These are phyloP conservation scores for Eutrema japonicum DNA, from an alignment of 345 rosid species.

Conservation along the genomic window DNA sequence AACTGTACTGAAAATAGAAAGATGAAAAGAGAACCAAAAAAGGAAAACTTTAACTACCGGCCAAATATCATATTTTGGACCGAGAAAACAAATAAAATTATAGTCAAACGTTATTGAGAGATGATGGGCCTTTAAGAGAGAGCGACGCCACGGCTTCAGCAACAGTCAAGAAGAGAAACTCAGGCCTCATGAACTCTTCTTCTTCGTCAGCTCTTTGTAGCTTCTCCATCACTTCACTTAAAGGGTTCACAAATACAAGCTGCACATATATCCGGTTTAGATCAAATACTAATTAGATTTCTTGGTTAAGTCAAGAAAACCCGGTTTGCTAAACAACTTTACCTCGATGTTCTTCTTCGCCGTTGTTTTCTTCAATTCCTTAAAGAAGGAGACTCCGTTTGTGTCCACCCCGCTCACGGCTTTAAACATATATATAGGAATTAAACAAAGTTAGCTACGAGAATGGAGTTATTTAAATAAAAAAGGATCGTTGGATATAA, in stretches of 20 bases:
- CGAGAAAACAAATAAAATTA: not conserved
- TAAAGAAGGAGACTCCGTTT: conserved; percentile 70
- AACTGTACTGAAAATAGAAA: conserved; percentile 29
- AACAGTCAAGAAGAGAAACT: conserved; percentile 73
- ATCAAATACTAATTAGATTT: not conserved
- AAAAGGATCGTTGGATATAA: not conserved
- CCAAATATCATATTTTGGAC: conserved; percentile 6
- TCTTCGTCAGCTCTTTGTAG: conserved; percentile 65
- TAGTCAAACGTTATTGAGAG: conserved; percentile 50
- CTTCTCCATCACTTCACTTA: conserved; percentile 86
- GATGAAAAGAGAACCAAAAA: not conserved
- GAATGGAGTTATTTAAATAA: not conserved
- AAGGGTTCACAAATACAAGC: conserved; percentile 93
- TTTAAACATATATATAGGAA: conserved; percentile 29
- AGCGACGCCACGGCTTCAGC: conserved; percentile 87
- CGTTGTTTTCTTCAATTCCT: conserved; percentile 65
- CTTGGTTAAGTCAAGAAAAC: not conserved
- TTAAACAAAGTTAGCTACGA: conserved; percentile 7
- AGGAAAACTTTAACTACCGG: conserved; percentile 12
- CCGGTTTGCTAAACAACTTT: conserved; percentile 16
- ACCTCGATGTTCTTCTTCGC: conserved; percentile 65
- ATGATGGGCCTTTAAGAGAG: conserved; percentile 58
- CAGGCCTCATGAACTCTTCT: conserved; percentile 53
- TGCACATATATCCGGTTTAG: conserved; percentile 38
- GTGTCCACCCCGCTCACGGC: conserved; percentile 90